Evolutionary conservation across 1,284 basidiomycete genomes (phyloP).

Genomic region (Takashimella tepidaria): DNA sequence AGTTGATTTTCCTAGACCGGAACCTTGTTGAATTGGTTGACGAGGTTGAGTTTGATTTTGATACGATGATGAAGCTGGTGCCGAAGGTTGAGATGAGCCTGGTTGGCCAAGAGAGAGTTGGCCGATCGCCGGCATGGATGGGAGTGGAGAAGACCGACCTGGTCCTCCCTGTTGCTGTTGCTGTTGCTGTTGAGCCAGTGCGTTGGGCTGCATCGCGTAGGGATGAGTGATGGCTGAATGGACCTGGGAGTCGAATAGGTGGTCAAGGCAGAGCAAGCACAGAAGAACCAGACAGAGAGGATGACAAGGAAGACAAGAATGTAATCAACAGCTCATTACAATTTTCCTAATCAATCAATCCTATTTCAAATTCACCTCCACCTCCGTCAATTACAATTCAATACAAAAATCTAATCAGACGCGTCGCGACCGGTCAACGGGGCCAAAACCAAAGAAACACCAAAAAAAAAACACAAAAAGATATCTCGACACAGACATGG

Average conservation of each 20-base stretch:
- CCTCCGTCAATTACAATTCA: too few species aligned
- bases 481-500: background rate
- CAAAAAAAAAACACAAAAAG: too few species aligned
- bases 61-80: background rate
- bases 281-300: background rate
- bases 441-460: too few species aligned
- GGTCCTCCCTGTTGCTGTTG: constrained; percentile 8
- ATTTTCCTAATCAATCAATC: too few species aligned
- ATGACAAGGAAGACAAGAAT: too few species aligned
- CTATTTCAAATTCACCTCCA: too few species aligned
- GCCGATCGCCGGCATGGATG: constrained; percentile 28
- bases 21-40: background rate
- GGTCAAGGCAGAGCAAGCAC: background rate
- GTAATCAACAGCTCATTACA: too few species aligned
- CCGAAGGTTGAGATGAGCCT: constrained; percentile 10
- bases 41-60: background rate
- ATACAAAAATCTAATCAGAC: too few species aligned
- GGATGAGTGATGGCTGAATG: background rate
- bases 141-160: constrained; percentile 36
- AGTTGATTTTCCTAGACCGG: background rate
- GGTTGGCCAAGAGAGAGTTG: constrained; percentile 36
- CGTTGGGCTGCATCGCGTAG: constrained; percentile 26
- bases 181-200: constrained; percentile 9
- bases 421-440: too few species aligned
- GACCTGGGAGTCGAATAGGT: background rate